Base-by-base conservation (phyloP, 2,329 filamentous ascomycete genomes). In the Botrytis aclada region DNA sequence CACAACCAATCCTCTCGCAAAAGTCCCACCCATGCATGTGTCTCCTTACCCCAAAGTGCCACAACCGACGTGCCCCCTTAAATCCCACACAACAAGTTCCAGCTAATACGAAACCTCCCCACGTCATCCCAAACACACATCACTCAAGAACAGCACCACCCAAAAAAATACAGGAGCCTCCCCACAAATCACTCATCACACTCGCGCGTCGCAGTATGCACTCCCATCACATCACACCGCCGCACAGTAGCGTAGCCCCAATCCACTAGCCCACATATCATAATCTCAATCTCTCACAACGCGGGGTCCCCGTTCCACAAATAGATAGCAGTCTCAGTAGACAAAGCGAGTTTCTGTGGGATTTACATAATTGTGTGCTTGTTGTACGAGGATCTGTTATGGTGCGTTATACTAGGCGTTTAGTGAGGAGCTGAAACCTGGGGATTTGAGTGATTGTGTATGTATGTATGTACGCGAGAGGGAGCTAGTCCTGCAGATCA, bases 241-340 rank as follows among this genome's bases (percentile, higher is more conserved):
- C n/a, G 12, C 47, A 39, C 14, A 39, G 37, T 39, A 39, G 5
- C 6, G 1, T 34, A n/a, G 4, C 10, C 14, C 39, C 18, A 54
- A 32, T 5, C 9, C 29, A 37, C 39, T 41, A 56, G 8, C 18
- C 20, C 22, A 34, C 7, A 65, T 54, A 32, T 39, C 25, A 32
- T 39, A 25, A 10, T 1, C 16, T 63, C n/a, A 6, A 9, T 6
- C 7, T 1, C 0, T 29, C 6, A 4, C n/a, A 25, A 16, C 1
- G 51, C 12, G 12, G 37, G n/a, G 51, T 22, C 14, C 8, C n/a
- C 5, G 25, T 51, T 32, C 47, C 34, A 66, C 64, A 32, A 39
- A 10, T 9, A 8, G 8, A 51, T 9, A 9, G 4, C n/a, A 20
- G 7, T 4, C 22, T 54, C 16, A 32, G 64, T 65, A 10, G 12